Conservation (phyloP, 441 rosid genomes). For the Brassica balearica region DNA sequence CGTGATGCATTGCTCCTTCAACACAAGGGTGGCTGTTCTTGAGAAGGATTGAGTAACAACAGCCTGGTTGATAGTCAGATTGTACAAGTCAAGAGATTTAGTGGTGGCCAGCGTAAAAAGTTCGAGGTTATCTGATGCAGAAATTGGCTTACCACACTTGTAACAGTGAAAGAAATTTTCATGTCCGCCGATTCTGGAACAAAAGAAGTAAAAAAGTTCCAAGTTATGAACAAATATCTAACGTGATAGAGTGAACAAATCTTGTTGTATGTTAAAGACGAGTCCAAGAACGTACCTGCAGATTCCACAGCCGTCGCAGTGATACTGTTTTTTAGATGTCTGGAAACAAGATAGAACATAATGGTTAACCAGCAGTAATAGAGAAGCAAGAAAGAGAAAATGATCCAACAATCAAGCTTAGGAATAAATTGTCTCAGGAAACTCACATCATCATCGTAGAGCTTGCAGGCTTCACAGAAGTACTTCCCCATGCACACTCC, state of each 20-base stretch:
- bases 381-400: neutral
- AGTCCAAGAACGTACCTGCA: conserved; percentile 67
- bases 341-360: conserved; percentile 49
- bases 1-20: conserved; percentile 97
- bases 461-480: conserved; percentile 78
- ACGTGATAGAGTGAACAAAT: neutral
- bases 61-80: conserved; percentile 54
- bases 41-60: conserved; percentile 78
- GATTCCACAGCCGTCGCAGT: conserved; percentile 90
- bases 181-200: conserved; percentile 73
- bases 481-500: conserved; percentile 93
- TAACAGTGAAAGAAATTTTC: conserved; percentile 90
- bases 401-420: neutral
- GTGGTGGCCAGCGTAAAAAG: neutral
- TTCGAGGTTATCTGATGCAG: neutral
- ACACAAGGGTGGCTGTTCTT: conserved; percentile 81
- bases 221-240: neutral
- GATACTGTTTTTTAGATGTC: conserved; percentile 81
- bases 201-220: neutral
- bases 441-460: conserved; percentile 93
- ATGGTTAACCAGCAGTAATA: conserved; percentile 16
- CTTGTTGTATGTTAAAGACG: neutral
- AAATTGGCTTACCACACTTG: conserved; percentile 76
- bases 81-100: conserved; percentile 5
- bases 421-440: neutral